These are phyloP conservation scores for Tilletia setariae DNA, from an alignment of 1,284 basidiomycete species.

Conservation along the genomic window DNA sequence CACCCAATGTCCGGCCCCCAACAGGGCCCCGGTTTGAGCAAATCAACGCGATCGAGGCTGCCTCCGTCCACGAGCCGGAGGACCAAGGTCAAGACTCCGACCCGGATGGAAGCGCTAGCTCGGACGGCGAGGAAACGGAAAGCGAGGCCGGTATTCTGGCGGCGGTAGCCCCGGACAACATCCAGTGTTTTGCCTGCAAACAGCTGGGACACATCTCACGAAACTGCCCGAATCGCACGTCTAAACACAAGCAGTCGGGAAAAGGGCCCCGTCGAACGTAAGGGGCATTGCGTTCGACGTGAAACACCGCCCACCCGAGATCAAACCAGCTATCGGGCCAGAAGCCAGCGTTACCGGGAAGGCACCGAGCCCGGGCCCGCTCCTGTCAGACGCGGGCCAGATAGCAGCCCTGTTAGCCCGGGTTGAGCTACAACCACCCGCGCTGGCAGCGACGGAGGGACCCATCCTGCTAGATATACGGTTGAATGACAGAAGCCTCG, in stretches of 20 bases:
- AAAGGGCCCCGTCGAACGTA: background rate
- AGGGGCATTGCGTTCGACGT: background rate
- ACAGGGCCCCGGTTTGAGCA: background rate
- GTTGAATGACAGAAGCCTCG: background rate
- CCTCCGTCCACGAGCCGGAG: background rate
- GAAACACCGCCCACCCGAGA: slow-evolving; percentile 4
- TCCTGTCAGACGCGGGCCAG: background rate
- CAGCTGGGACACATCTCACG: background rate
- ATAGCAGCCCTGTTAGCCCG: background rate
- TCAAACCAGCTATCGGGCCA: background rate
- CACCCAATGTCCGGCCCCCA: background rate
- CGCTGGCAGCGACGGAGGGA: background rate
- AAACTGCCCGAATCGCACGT: background rate
- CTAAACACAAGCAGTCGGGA: background rate
- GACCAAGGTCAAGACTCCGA: background rate
- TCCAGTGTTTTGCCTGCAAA: background rate
- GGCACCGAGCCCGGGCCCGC: too few relatives aligned
- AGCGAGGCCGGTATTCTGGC: background rate
- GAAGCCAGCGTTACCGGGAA: too few relatives aligned
- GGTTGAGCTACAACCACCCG: background rate
- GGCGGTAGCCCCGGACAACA: background rate
- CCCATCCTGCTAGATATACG: background rate
- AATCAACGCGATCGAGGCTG: background rate
- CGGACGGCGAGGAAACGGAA: background rate
- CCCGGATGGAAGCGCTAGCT: background rate